A percentile compares a stretch with the other conserved stretches of the same genome.
phyloP scores from a whole-genome alignment of 1,284 basidiomycete species.

The Ceratobasidium sp. region DNA sequence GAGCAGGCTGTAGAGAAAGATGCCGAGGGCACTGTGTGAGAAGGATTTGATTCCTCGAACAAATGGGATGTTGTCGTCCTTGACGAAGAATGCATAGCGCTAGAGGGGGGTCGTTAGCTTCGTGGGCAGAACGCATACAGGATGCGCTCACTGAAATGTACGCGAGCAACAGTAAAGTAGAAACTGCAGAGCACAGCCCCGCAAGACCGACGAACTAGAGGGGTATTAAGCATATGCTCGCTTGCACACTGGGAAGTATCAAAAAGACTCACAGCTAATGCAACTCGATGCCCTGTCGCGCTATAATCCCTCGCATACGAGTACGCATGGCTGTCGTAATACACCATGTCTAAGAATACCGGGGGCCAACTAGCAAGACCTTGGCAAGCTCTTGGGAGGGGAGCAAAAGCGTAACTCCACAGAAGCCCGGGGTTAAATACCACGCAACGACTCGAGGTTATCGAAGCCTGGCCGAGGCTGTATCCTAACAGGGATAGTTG shows the following conservation, averaged over 20 bases:
- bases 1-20: constrained; percentile 4
- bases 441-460: neutral
- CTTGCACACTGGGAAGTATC: neutral
- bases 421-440: neutral
- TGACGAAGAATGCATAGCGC: constrained; percentile 20
- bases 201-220: neutral
- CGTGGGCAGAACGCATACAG: neutral
- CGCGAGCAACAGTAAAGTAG: constrained; percentile 6
- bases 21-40: constrained; percentile 13
- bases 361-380: neutral
- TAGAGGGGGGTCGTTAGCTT: neutral
- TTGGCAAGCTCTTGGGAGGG: neutral
- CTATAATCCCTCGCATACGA: constrained; percentile 12
- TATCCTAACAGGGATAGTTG: neutral
- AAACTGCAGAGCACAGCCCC: constrained; percentile 18
- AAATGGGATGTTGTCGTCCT: neutral
- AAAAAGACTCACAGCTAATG: constrained; percentile 2
- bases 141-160: neutral
- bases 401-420: neutral
- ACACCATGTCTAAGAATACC: neutral
- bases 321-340: neutral
- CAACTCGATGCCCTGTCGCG: neutral
- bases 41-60: constrained; percentile 21
- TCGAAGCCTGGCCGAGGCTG: constrained; percentile 2
- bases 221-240: neutral